Conservation (phyloP, 1,139 yeast species). For the Geotrichum phurueaensis region DNA sequence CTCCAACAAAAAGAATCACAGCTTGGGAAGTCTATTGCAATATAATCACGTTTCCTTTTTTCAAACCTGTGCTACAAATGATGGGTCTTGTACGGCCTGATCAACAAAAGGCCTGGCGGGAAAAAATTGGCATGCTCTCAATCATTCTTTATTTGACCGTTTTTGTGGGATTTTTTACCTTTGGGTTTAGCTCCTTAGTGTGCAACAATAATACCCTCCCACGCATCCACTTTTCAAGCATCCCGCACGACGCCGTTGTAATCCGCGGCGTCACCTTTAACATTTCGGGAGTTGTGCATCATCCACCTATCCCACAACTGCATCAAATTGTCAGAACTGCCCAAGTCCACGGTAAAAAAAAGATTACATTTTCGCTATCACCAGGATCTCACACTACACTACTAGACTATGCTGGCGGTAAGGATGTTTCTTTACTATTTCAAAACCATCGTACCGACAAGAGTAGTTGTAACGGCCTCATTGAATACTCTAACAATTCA, state of each 20-base stretch:
- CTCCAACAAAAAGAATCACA: constrained; percentile 36
- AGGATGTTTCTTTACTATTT: constrained; percentile 70
- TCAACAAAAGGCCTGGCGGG: constrained; percentile 89
- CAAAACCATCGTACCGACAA: constrained; percentile 60
- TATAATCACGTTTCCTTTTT: constrained; percentile 78
- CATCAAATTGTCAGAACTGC: constrained; percentile 33
- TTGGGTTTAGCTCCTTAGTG: constrained; percentile 76
- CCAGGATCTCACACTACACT: constrained; percentile 66
- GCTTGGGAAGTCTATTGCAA: constrained; percentile 76
- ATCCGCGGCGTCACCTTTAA: constrained; percentile 75
- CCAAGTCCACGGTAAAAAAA: constrained; percentile 4
- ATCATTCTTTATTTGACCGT: constrained; percentile 64
- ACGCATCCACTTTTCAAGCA: constrained; percentile 51
- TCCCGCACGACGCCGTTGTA: constrained; percentile 54
- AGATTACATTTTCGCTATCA: constrained; percentile 41
- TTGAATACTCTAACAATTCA: constrained; percentile 31
- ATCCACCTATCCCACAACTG: constrained; percentile 38
- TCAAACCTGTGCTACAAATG: constrained; percentile 63
- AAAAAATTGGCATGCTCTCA: constrained; percentile 71
- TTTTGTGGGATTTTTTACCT: constrained; percentile 69
- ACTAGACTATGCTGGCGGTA: constrained; percentile 48
- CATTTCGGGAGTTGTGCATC: constrained; percentile 36
- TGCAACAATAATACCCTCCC: constrained; percentile 44
- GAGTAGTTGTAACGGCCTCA: constrained; percentile 70
- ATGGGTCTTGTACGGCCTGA: constrained; percentile 66